Percentiles rank a stretch among this genome's conserved stretches.
Conservation (phyloP, 768 basidiomycete genomes). For the Amanita thiersii region DNA sequence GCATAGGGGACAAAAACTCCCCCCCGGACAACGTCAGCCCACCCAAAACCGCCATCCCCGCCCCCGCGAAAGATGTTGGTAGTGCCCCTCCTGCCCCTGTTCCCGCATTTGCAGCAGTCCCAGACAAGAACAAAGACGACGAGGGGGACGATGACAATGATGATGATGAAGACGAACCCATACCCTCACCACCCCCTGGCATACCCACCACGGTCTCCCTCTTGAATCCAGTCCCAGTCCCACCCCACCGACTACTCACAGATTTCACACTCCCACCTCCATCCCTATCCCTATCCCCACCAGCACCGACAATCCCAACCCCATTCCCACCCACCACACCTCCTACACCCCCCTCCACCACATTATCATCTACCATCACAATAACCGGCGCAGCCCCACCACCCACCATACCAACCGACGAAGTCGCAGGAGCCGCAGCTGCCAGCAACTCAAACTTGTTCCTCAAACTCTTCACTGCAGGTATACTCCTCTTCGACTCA, state of each 20-base stretch:
- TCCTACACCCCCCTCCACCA: no score
- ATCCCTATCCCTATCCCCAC: neutral
- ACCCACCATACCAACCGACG: neutral
- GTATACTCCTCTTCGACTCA: constrained; percentile 47
- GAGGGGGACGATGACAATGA: constrained; percentile 32
- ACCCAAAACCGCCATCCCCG: neutral
- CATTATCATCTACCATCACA: no score
- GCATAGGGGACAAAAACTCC: neutral
- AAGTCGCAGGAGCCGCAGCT: constrained; percentile 20
- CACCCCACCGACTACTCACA: no score
- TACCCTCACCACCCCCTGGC: no score
- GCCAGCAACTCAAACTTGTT: constrained; percentile 69
- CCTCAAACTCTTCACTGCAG: constrained; percentile 61
- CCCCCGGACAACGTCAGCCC: neutral
- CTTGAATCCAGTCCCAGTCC: no score
- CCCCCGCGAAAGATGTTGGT: no score
- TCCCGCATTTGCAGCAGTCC: no score
- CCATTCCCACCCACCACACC: no score
- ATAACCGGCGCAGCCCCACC: no score
- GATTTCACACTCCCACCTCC: neutral
- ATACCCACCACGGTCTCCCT: no score
- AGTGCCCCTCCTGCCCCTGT: no score
- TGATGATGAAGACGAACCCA: constrained; percentile 20
- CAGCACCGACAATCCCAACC: no score
- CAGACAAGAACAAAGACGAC: constrained; percentile 46